Evolutionary conservation across 169 alveolate species (phyloP), one percentile per base, ranked within the genome.

Genomic region (Plasmodium blacklocki): DNA sequence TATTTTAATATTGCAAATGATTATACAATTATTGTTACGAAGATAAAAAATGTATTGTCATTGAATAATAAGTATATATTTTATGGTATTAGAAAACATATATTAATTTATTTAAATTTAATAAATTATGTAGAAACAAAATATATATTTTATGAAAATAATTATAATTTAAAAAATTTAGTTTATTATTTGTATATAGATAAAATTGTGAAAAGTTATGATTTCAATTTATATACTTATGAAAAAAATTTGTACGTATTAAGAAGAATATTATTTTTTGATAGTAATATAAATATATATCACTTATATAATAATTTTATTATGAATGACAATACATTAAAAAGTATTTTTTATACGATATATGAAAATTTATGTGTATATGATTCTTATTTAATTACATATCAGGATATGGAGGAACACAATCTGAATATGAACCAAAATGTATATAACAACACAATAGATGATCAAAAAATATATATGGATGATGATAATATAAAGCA

Each of bases 211-310:
- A 83, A 83, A 58, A 54, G 26, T 50, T 83, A 83, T 68, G 91
- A 83, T 49, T 32, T 32, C 4, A 83, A 83, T 63, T 12, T 83
- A 6, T 83, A 54, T 4, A 83, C 91, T 11, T 83, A 83, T 83
- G 91, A 83, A 72, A 83, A 83, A 62, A 83, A 83, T 60, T 29
- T 83, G 45, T 83, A 83, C 59, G 91, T 83, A 52, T 49, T 83
- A 11, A 83, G 59, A 62, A 50, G 91, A 68, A 83, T 83, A 39
- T 54, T 80, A 29, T 80, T 80, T 68, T 68, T 80, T 5, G 71
- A 83, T 59, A 83, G 70, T 67, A 43, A 59, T 15, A 72, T 83
- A 32, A 83, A 47, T 68, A 29, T 32, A 15, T 68, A 26, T 56
- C 83, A 83, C 32, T 11, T 29, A 32, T 39, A 62, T 83, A 39